These are phyloP conservation scores for Pythium inflatum DNA, from an alignment of 352 stramenopile species.

Conservation along the genomic window DNA sequence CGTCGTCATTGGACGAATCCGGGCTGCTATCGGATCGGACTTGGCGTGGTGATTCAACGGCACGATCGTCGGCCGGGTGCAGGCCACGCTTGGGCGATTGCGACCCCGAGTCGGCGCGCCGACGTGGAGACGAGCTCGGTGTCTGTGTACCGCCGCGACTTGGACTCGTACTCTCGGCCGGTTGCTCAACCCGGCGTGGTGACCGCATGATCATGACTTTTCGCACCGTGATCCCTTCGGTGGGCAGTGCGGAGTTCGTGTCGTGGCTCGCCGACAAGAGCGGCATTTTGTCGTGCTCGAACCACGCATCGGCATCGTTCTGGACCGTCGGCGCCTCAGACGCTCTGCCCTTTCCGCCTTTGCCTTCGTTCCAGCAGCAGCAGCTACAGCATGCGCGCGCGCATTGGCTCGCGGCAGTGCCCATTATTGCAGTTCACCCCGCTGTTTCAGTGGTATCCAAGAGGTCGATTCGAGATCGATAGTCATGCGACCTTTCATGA, in stretches of 20 bases:
- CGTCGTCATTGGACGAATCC: conserved; percentile 28
- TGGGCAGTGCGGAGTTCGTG: conserved; percentile 33
- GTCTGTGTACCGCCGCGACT: neutral
- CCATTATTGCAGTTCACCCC: conserved; percentile 8
- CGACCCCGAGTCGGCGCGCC: neutral
- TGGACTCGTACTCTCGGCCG: neutral
- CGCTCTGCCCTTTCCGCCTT: neutral
- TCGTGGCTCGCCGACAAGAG: conserved; percentile 57
- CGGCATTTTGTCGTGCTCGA: conserved; percentile 66
- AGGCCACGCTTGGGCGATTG: conserved; percentile 11
- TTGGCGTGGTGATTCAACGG: neutral
- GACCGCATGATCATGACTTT: conserved; percentile 62
- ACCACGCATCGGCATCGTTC: conserved; percentile 52
- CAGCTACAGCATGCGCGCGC: conserved; percentile 12
- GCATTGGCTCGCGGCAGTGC: conserved; percentile 5
- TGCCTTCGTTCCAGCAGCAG: conserved; percentile 17
- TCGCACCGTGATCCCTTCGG: conserved; percentile 46
- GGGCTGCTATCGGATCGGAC: conserved; percentile 10
- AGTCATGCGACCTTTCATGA: neutral
- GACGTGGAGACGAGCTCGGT: neutral
- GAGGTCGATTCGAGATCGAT: neutral
- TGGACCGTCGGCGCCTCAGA: neutral
- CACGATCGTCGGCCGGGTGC: neutral
- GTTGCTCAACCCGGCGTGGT: conserved; percentile 21
- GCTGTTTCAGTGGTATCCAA: neutral